Evolutionary conservation across 2,329 filamentous ascomycete species (phyloP).

Genomic region (Leptographium radiaticola): DNA sequence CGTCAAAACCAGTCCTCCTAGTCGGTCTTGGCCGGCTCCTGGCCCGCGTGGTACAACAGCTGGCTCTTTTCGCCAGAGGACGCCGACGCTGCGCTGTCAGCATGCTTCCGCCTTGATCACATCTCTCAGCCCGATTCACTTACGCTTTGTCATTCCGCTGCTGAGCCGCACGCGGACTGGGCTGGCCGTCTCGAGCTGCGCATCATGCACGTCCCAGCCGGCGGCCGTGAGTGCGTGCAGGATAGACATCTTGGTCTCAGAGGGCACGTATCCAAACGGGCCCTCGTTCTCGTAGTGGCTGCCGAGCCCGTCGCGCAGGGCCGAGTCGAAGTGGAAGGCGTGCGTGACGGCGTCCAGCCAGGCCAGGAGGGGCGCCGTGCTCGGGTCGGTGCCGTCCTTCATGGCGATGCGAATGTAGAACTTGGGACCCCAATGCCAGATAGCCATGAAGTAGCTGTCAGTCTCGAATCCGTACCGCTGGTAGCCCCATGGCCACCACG

Average conservation of each 20-base stretch:
- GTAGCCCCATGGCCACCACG: slow-evolving; percentile 18
- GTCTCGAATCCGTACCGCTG: slow-evolving; percentile 22
- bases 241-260: slow-evolving; percentile 20
- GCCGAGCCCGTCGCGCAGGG: slow-evolving; percentile 21
- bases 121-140: not conserved
- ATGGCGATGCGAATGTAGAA: slow-evolving; percentile 42
- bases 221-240: slow-evolving; percentile 24
- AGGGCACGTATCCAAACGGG: slow-evolving; percentile 30
- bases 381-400: slow-evolving; percentile 38
- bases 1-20: not conserved
- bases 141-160: slow-evolving; percentile 17
- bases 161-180: slow-evolving; percentile 27
- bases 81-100: not conserved
- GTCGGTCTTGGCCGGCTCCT: not conserved
- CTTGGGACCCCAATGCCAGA: slow-evolving; percentile 28
- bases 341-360: slow-evolving; percentile 30
- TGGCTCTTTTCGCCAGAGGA: not conserved
- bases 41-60: not conserved
- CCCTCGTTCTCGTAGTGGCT: slow-evolving; percentile 24
- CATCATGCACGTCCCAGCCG: slow-evolving; percentile 55
- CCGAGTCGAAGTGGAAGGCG: slow-evolving; percentile 22
- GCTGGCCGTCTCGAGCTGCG: slow-evolving; percentile 52
- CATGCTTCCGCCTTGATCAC: not conserved
- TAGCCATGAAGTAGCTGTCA: slow-evolving; percentile 50
- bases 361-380: slow-evolving; percentile 18